Evolutionary conservation across 352 stramenopile species (phyloP).

Genomic region (Globisporangium orthogonon): DNA sequence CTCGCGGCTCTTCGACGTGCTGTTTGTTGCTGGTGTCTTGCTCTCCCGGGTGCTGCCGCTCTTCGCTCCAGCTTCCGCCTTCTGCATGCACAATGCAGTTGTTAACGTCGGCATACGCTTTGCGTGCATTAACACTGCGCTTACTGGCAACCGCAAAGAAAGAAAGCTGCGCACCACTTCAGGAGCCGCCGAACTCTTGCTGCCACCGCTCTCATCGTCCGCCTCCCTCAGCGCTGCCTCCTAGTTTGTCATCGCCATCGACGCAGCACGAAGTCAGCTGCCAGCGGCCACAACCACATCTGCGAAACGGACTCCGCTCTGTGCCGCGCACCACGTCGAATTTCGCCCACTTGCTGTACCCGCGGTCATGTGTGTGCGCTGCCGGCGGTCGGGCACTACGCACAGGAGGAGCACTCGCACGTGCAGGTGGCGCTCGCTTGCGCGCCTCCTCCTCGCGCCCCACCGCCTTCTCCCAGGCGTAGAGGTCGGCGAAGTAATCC

Average conservation of each 20-base stretch:
- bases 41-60: background rate
- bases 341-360: constrained; percentile 87
- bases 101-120: no score
- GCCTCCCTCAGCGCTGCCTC: constrained; percentile 42
- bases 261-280: background rate
- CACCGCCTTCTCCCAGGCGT: constrained; percentile 75
- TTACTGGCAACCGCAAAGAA: background rate
- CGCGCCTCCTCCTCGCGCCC: constrained; percentile 36
- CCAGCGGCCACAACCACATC: no score
- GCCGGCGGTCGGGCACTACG: constrained; percentile 17
- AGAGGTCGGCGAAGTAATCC: constrained; percentile 74
- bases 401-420: constrained; percentile 15
- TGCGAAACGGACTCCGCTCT: no score
- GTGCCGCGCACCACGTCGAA: constrained; percentile 71
- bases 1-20: constrained; percentile 28
- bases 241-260: constrained; percentile 10
- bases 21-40: background rate
- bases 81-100: background rate
- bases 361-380: constrained; percentile 85
- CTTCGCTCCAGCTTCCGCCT: background rate
- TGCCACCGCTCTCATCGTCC: constrained; percentile 16
- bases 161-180: background rate
- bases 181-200: background rate
- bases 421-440: constrained; percentile 13
- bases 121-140: no score